phyloP scores from a whole-genome alignment of 805 yeast species.

The Kuraishia ogatae region DNA sequence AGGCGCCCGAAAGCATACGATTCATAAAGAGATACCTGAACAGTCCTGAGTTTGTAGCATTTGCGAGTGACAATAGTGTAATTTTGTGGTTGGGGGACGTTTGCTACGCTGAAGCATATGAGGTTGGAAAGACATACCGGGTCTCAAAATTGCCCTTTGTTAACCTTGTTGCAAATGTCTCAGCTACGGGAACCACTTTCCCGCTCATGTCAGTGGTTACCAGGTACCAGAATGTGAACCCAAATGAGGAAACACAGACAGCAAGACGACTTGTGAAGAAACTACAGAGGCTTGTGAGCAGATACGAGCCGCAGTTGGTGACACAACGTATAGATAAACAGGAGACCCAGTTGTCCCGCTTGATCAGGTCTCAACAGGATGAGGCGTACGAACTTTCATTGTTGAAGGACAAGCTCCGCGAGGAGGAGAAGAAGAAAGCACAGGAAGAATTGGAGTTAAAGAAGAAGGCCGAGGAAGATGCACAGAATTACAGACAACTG shows the following conservation, averaged over 20 bases:
- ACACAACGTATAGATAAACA: slow-evolving; percentile 52
- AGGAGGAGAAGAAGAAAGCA: slow-evolving; percentile 28
- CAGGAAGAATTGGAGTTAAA: slow-evolving; percentile 15
- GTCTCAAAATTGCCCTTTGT: slow-evolving; percentile 49
- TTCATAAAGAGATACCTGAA: slow-evolving; percentile 38
- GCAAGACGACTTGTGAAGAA: slow-evolving; percentile 24
- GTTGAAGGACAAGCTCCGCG: slow-evolving; percentile 45
- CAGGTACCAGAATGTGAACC: slow-evolving; percentile 24
- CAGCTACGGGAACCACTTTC: slow-evolving; percentile 37
- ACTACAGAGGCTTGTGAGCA: slow-evolving; percentile 34
- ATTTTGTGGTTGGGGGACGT: slow-evolving; percentile 59
- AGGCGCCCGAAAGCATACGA: slow-evolving; percentile 28
- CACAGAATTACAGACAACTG: slow-evolving; percentile 9
- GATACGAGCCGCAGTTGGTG: slow-evolving; percentile 52
- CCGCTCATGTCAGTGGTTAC: slow-evolving; percentile 42
- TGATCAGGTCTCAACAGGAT: slow-evolving; percentile 57
- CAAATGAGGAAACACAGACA: slow-evolving; percentile 5
- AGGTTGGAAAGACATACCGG: slow-evolving; percentile 48
- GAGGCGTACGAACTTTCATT: slow-evolving; percentile 56
- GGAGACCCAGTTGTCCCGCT: slow-evolving; percentile 49
- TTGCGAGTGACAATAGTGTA: slow-evolving; percentile 32
- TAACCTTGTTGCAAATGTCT: slow-evolving; percentile 44
- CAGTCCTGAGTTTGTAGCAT: slow-evolving; percentile 32
- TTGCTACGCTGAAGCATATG: slow-evolving; percentile 55
- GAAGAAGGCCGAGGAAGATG: slow-evolving; percentile 10